Base-by-base conservation (phyloP, 345 rosid species). In the Dimocarpus longan region DNA sequence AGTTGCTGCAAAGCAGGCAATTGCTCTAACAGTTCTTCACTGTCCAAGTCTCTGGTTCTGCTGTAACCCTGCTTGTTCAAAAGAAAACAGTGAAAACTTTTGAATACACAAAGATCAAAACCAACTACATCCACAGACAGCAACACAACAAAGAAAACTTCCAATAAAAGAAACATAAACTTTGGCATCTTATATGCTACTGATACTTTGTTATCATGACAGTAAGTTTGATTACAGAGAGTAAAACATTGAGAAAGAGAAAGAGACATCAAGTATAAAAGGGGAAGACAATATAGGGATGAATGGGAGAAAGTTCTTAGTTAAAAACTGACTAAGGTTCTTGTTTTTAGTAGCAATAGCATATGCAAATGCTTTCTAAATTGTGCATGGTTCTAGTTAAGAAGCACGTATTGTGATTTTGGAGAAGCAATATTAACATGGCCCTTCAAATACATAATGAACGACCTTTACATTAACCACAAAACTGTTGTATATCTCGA, bases 1-100 rank as follows among this genome's bases (percentile, higher is more conserved):
- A 93, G 88, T 80, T 92, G 89, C 90, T 97, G 99, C 78, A 97
- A 78, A 72, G 98, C 90, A 76, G 98, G 98, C 86, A 97, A 76
- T 84, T 97, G 98, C 79, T 88, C 97, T 90, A 97, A 84, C 68
- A 94, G 84, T 48, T 89, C 98, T 86, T 93, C 94, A 80, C 95
- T 86, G 60, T 83, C 91, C 88, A 97, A 85, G 19, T 93, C 98
- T 85, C 96, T 91, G 37, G 98, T 94, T 90, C 86, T 93, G 86
- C 98, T 87, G 79, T 94, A 93, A 50, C 96, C 97, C 98, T 97
- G 90, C 60, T 64, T 82, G 44, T 71, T 79, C 69, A 76, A 77
- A 76, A 70, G 56, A 75, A 75, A 48, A 69, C 44, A 60, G 56
- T 56, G n/a, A 73, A 63, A 73, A 48, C 54, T 68, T 11, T 11